These are phyloP conservation scores for Eucalyptus tenuipes DNA, from an alignment of 345 rosid species.

Conservation along the genomic window DNA sequence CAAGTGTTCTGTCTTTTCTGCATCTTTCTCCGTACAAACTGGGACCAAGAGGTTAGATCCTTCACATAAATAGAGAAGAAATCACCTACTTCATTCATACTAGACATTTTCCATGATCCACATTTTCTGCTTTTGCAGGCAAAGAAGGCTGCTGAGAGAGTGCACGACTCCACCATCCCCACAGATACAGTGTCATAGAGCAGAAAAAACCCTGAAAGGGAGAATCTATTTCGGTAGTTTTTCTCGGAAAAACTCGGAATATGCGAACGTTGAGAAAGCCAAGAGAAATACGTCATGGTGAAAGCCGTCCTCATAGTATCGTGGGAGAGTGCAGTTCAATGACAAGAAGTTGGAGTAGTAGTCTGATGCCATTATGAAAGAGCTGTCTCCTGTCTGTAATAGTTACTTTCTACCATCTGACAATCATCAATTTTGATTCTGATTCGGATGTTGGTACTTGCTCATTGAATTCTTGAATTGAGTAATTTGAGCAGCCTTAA, in stretches of 20 bases:
- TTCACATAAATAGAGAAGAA: neutral
- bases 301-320: neutral
- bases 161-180: conserved; percentile 1
- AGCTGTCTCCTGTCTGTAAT: neutral
- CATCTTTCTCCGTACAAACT: conserved; percentile 37
- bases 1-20: conserved; percentile 31
- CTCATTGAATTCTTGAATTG: neutral
- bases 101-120: neutral
- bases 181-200: neutral
- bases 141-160: conserved; percentile 23
- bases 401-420: neutral
- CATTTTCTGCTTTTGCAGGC: conserved; percentile 8
- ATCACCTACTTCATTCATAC: neutral
- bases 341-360: neutral
- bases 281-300: neutral
- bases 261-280: neutral
- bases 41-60: conserved; percentile 46
- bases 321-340: neutral
- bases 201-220: neutral
- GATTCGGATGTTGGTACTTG: neutral
- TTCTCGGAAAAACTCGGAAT: neutral
- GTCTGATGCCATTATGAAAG: neutral
- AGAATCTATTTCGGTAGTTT: neutral
- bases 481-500: neutral
- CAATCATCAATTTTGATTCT: neutral